These are phyloP conservation scores for Pelargonium cotyledonis DNA, from an alignment of 441 rosid genomes.

Conservation along the genomic window DNA sequence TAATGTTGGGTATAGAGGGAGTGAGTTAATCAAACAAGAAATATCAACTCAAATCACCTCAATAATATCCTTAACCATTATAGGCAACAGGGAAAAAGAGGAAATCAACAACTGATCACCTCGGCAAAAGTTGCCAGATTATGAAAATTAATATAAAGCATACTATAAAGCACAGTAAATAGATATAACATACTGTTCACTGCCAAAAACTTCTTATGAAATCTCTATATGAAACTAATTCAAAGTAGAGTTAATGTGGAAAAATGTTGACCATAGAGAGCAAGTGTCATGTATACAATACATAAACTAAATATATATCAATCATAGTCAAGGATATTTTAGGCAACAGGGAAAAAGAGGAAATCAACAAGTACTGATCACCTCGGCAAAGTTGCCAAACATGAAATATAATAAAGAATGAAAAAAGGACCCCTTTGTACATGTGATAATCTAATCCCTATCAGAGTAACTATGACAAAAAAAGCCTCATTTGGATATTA, in stretches of 20 bases:
- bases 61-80: neutral
- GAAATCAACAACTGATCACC: neutral
- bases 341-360: slow-evolving; percentile 67
- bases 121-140: neutral
- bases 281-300: neutral
- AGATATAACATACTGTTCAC: no score
- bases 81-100: neutral
- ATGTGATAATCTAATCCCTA: slow-evolving; percentile 23
- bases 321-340: slow-evolving; percentile 26
- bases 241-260: neutral
- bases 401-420: no score
- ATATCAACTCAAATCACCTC: neutral
- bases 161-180: no score
- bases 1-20: neutral
- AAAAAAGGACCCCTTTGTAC: no score
- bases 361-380: slow-evolving; percentile 31
- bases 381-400: slow-evolving; percentile 52
- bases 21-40: neutral
- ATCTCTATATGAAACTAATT: no score
- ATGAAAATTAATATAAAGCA: no score
- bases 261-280: neutral
- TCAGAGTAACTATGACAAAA: slow-evolving; percentile 66
- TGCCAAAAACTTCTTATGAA: no score
- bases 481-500: slow-evolving; percentile 44
- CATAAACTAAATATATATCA: neutral